Conservation (phyloP, 768 basidiomycete genomes). For the Tylopilus subfusipes region DNA sequence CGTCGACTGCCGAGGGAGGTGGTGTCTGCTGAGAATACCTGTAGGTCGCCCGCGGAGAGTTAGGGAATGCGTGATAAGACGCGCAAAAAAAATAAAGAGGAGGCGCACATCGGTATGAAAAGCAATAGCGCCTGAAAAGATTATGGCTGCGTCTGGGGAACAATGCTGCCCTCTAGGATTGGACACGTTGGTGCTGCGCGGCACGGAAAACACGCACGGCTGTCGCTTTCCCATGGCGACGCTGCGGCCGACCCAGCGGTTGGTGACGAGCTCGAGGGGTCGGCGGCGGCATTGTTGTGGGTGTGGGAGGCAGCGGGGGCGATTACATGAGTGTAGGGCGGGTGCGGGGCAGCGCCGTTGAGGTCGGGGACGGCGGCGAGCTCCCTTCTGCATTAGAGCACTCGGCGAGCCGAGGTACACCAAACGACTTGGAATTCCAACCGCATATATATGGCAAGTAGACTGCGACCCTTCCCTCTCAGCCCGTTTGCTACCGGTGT, state of each 20-base stretch:
- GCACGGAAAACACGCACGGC: slow-evolving; percentile 41
- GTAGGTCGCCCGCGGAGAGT: slow-evolving; percentile 62
- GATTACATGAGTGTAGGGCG: slow-evolving; percentile 53
- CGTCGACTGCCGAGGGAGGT: slow-evolving; percentile 78
- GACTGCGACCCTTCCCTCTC: too few relatives aligned
- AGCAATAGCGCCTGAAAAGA: slow-evolving; percentile 84
- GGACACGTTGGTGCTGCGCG: slow-evolving; percentile 1
- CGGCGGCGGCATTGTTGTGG: slow-evolving; percentile 30
- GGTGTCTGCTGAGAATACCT: slow-evolving; percentile 70
- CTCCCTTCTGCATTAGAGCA: slow-evolving; percentile 40
- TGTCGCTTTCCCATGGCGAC: slow-evolving; percentile 55
- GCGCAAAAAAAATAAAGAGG: too few relatives aligned
- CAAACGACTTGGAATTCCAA: too few relatives aligned
- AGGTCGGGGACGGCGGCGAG: slow-evolving; percentile 46
- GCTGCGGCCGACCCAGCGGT: slow-evolving; percentile 70
- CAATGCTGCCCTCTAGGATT: slow-evolving; percentile 50
- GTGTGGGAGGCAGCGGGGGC: slow-evolving; percentile 50
- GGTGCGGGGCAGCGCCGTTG: slow-evolving; percentile 51
- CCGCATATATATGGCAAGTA: too few relatives aligned
- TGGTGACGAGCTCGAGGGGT: slow-evolving; percentile 39
- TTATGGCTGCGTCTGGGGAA: slow-evolving; percentile 71
- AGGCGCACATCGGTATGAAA: slow-evolving; percentile 60
- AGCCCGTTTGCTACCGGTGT: too few relatives aligned
- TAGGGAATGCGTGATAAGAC: slow-evolving; percentile 20
- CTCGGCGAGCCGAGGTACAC: too few relatives aligned